Base-by-base conservation (phyloP, 345 rosid species). In the Eutrema heterophyllum region DNA sequence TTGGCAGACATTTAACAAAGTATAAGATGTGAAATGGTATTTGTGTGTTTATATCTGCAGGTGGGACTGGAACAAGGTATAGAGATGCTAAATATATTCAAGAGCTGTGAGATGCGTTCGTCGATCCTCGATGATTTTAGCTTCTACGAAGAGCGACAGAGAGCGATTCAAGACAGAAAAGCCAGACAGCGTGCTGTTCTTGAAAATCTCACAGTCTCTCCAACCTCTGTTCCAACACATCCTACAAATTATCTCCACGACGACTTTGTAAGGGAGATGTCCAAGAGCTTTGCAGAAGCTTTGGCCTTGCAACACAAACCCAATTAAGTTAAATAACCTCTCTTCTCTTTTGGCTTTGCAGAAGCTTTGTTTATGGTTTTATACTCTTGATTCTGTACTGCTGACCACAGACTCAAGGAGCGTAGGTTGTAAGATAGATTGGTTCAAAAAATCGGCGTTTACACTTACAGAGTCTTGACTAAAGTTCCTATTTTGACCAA, bases 101-200 rank as follows among this genome's bases (percentile, higher is more conserved):
- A 83, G 52, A 74, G 72, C 48, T 83, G 81, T 56, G 82, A 77
- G 62, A 79, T 68, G 46, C 78, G 71, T 51, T 82, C 94, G 7
- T 92, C 94, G 55, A 85, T 88, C 72, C 83, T 92, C 9, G 94
- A 92, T 68, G 97, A 92, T 64, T 92, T 88, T 59, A 73, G 77
- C 53, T 92, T 92, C 64, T 92, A 88, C 27, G 96, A 92, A 80
- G 90, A 84, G 73, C 81, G 96, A 40, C 94, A 92, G 81, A 88
- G 81, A 79, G 84, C 80, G 12, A 81, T 87, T 77, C 86, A 86
- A 78, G 92, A 84, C 64, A 84, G 82, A 74, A 87, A 88, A 84
- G 78, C 91, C 26, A 84, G 77, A 64, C 90, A 81, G 35, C 86
- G 39, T 66, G 43, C 43, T 60, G 74, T 69, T 65, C 49, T 83